Base-by-base conservation (phyloP, 2,329 filamentous ascomycete genomes). In the Aphanoascus verrucosus region DNA sequence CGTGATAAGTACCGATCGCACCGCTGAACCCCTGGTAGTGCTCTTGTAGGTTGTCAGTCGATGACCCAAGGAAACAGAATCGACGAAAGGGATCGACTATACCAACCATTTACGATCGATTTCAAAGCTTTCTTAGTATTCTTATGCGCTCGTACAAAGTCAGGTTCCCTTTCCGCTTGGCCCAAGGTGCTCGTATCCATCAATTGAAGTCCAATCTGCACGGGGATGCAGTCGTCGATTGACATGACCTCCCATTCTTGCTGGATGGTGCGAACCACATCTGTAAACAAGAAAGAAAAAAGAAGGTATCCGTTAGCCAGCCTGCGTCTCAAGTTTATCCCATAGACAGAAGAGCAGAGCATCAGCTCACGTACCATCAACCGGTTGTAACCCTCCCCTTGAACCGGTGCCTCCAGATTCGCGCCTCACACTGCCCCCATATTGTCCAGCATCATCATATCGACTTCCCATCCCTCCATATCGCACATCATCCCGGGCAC, bases 11-110 rank as follows among this genome's bases (percentile, higher is more conserved):
- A 68, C 91, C 93, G 58, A 98, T 97, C 49, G 91, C 96, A 69
- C 88, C 95, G 72, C 97, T 98, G 78, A 98, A 98, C 45, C 93
- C 94, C 69, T 98, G 93, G 65, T 98, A 91, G 66, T 98, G 91
- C 72, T 98, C 91, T 28, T 77, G 55, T 15, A 51, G 55, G 37
- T 47, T 53, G 48, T 63, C 51, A 63, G 55, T 35, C 50, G 0
- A 20, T 42, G 20, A 17, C 42, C 7, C 15, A 17, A 19, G 12
- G 20, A 31, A 46, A 28, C 23, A 28, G 23, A 28, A 8, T 17
- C 14, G 9, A 19, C 28, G 31, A 34, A 37, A n/a, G 12, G 12
- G 12, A 12, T 12, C 2, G 20, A 11, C 17, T 38, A 32, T n/a
- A 63, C 67, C 35, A 46, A 77, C 75, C 75, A 68, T 98, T 95